phyloP scores from a whole-genome alignment of 2,329 filamentous ascomycete species.

The Daldinia sp. region DNA sequence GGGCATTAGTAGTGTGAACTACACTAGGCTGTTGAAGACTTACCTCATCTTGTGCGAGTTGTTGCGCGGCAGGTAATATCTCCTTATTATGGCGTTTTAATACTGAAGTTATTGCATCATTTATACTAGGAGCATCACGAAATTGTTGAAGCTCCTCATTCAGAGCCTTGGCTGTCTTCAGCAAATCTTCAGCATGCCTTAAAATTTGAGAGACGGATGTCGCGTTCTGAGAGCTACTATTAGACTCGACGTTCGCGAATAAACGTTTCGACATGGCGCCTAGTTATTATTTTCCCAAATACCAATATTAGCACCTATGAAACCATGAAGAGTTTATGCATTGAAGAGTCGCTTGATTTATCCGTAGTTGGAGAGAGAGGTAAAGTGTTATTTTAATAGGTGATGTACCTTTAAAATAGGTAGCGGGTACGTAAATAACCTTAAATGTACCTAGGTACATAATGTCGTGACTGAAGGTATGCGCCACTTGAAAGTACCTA shows the following conservation, averaged over 20 bases:
- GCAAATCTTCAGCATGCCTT: conserved; percentile 55
- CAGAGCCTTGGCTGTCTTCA: conserved; percentile 55
- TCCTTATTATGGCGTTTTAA: conserved; percentile 45
- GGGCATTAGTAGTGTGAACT: conserved; percentile 20
- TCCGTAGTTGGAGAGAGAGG: too few species aligned
- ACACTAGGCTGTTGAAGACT: not conserved
- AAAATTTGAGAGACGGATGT: conserved; percentile 51
- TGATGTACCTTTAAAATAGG: not conserved
- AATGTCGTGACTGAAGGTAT: conserved; percentile 1
- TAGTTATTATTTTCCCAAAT: not conserved
- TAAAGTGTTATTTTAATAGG: too few species aligned
- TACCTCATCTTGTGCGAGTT: conserved; percentile 44
- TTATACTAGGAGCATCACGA: conserved; percentile 24
- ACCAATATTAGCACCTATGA: not conserved
- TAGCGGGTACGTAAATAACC: not conserved
- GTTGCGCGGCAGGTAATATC: conserved; percentile 41
- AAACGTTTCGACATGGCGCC: conserved; percentile 56
- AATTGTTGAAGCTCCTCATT: conserved; percentile 50
- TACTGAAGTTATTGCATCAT: conserved; percentile 36
- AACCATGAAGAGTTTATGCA: not conserved
- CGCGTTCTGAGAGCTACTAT: conserved; percentile 42
- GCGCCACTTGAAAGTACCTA: not conserved
- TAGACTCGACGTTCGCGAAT: conserved; percentile 46
- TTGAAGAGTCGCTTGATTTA: not conserved
- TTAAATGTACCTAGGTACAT: not conserved